Conservation (phyloP, 768 basidiomycete species). For the Hygrophoropsis aurantiaca region DNA sequence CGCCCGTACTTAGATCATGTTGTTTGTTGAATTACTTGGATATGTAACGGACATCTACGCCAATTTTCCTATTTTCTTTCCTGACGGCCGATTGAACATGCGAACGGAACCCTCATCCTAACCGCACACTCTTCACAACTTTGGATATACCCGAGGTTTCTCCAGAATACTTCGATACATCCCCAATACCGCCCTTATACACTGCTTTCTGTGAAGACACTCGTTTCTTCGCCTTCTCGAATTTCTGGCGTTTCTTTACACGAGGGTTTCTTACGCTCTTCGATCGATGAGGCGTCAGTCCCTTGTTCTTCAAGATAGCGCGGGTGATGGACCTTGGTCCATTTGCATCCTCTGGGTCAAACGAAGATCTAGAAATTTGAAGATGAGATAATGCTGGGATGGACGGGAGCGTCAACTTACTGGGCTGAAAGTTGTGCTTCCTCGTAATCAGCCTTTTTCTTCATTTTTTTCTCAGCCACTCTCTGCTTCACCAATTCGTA, state of each 20-base stretch:
- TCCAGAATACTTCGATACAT: constrained; percentile 79
- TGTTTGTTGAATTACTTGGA: constrained; percentile 4
- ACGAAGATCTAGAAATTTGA: constrained; percentile 25
- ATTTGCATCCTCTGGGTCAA: constrained; percentile 38
- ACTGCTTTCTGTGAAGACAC: constrained; percentile 85
- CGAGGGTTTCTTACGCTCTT: constrained; percentile 95
- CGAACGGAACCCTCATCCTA: constrained; percentile 39
- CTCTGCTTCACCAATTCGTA: constrained; percentile 86
- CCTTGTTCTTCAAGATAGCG: constrained; percentile 91
- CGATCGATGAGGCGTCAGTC: constrained; percentile 85
- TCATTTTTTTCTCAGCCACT: constrained; percentile 68
- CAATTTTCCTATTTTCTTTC: no score
- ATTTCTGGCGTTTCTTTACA: constrained; percentile 93
- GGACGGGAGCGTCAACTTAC: constrained; percentile 38
- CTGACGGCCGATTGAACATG: no score
- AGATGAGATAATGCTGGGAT: constrained; percentile 7
- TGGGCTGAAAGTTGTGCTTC: constrained; percentile 51
- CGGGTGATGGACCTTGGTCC: constrained; percentile 90
- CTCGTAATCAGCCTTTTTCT: constrained; percentile 84
- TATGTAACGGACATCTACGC: not conserved
- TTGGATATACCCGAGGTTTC: constrained; percentile 92
- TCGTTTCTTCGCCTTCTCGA: constrained; percentile 94
- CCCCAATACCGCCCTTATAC: constrained; percentile 84
- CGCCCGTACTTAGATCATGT: not conserved
- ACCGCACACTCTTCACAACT: constrained; percentile 81